These are phyloP conservation scores for Hanseniaspora singularis DNA, from an alignment of 805 yeast genomes.

Conservation along the genomic window DNA sequence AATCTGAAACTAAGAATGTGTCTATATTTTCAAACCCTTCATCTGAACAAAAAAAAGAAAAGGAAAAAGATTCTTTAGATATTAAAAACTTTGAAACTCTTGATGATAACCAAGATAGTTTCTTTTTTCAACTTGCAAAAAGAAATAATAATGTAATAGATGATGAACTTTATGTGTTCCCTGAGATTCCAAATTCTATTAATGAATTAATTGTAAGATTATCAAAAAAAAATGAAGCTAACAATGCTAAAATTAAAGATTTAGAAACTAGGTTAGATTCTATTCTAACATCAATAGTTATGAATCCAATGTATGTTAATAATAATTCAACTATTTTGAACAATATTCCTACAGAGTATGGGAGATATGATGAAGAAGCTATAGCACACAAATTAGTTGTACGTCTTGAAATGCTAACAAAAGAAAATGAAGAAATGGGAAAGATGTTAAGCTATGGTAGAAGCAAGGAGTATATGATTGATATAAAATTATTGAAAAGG, in stretches of 20 bases:
- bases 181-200: conserved; percentile 33
- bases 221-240: conserved; percentile 36
- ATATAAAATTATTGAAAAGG: conserved; percentile 46
- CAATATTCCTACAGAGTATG: conserved; percentile 37
- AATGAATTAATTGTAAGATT: conserved; percentile 40
- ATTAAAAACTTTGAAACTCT: not conserved
- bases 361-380: conserved; percentile 63
- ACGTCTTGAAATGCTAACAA: conserved; percentile 46
- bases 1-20: not conserved
- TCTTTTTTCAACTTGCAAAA: conserved; percentile 9
- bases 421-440: conserved; percentile 59
- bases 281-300: conserved; percentile 42
- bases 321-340: conserved; percentile 16
- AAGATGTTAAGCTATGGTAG: conserved; percentile 67
- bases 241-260: conserved; percentile 43
- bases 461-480: conserved; percentile 57
- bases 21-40: conserved; percentile 8
- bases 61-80: conserved; percentile 11
- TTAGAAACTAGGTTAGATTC: conserved; percentile 55
- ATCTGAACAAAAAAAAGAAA: conserved; percentile 14
- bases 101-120: conserved; percentile 10
- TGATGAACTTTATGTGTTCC: conserved; percentile 14
- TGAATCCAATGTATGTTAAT: conserved; percentile 31
- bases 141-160: conserved; percentile 19
- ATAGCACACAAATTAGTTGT: conserved; percentile 59